These are phyloP conservation scores for Dactylis glomerata DNA, from an alignment of 176 grass and related monocot genomes.

Conservation along the genomic window DNA sequence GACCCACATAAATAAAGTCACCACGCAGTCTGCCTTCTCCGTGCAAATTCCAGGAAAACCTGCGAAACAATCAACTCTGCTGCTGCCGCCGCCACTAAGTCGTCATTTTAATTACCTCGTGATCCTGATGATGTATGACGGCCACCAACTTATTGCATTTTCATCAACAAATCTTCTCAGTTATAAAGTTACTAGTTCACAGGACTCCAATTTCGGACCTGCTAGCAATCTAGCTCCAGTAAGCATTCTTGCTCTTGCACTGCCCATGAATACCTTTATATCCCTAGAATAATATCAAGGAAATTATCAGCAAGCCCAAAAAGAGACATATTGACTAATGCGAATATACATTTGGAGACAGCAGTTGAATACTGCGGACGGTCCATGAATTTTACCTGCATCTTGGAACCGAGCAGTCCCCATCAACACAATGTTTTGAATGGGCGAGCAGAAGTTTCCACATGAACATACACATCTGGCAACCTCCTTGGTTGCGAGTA, in stretches of 20 bases:
- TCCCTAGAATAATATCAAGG: constrained; percentile 33
- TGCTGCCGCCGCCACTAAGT: neutral
- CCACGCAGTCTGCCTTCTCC: neutral
- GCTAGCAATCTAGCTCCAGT: constrained; percentile 5
- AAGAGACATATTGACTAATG: neutral
- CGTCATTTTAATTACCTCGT: constrained; percentile 40
- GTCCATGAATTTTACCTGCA: constrained; percentile 42
- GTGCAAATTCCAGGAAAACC: constrained; percentile 15
- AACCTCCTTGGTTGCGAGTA: constrained; percentile 40
- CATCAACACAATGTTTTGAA: constrained; percentile 12
- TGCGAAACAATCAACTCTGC: constrained; percentile 12
- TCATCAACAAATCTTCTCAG: constrained; percentile 38
- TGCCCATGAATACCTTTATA: constrained; percentile 33
- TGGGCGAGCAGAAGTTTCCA: constrained; percentile 70
- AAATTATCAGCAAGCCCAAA: neutral
- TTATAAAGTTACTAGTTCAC: constrained; percentile 22
- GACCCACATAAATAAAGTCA: neutral
- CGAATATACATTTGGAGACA: neutral
- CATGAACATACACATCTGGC: constrained; percentile 57
- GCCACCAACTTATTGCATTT: constrained; percentile 30
- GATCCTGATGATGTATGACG: neutral
- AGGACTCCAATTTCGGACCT: constrained; percentile 2
- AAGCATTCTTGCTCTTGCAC: neutral
- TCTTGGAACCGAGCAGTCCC: constrained; percentile 38
- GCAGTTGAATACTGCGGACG: neutral